Evolutionary conservation across 2,329 filamentous ascomycete species (phyloP).

Genomic region (Paraconiothyrium sp.): DNA sequence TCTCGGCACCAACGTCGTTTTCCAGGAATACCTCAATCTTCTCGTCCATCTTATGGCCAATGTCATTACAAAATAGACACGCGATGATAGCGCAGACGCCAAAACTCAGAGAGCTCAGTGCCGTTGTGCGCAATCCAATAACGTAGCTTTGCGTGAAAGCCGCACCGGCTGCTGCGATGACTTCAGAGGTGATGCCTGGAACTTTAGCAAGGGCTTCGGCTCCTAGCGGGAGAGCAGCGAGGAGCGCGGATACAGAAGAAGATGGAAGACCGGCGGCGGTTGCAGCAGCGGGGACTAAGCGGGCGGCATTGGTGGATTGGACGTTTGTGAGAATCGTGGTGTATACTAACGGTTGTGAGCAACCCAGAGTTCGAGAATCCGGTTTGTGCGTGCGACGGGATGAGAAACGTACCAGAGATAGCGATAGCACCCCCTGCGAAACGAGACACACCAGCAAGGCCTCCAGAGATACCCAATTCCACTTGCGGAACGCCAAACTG

Average conservation of each 20-base stretch:
- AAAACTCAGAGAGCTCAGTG: conserved; percentile 28
- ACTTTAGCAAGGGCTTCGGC: conserved; percentile 24
- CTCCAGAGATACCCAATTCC: conserved; percentile 58
- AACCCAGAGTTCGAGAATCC: background rate
- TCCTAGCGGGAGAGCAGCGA: conserved; percentile 28
- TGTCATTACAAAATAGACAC: conserved; percentile 21
- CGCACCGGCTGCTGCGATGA: conserved; percentile 29
- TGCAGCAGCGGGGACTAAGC: conserved; percentile 27
- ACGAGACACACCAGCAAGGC: conserved; percentile 50
- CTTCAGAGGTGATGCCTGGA: conserved; percentile 27
- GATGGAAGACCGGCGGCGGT: conserved; percentile 26
- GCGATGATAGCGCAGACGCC: conserved; percentile 29
- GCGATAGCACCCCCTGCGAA: conserved; percentile 57
- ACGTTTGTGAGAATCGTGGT: conserved; percentile 54
- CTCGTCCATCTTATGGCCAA: conserved; percentile 33
- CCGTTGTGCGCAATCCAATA: conserved; percentile 25
- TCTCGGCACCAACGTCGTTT: conserved; percentile 21
- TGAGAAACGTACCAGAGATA: conserved; percentile 36
- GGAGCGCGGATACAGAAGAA: conserved; percentile 21
- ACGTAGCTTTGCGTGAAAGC: conserved; percentile 32
- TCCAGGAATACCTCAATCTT: conserved; percentile 38
- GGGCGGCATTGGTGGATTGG: conserved; percentile 26
- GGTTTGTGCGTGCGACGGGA: background rate
- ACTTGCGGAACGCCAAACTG: conserved; percentile 62
- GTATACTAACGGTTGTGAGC: conserved; percentile 39